phyloP scores from a whole-genome alignment of 140 eudicot genomes.

The Stevia rebaudiana region DNA sequence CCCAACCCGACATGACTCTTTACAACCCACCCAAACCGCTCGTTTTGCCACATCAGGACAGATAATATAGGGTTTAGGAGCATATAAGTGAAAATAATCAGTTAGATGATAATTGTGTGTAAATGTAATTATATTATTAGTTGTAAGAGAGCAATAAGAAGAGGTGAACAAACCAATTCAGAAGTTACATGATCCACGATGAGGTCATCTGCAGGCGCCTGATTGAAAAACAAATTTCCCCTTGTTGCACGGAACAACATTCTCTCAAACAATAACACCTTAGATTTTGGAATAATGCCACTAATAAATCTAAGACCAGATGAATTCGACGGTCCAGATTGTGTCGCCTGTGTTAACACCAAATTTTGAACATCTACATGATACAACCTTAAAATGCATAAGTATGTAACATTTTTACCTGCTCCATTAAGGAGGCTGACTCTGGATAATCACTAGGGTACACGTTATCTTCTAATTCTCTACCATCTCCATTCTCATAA shows the following conservation, averaged over 20 bases:
- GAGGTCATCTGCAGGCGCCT: conserved; percentile 75
- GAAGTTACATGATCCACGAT: conserved; percentile 75
- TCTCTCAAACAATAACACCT: conserved; percentile 74
- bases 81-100: conserved; percentile 5
- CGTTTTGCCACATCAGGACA: not conserved
- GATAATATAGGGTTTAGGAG: not conserved
- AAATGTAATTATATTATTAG: not conserved
- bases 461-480: conserved; percentile 68
- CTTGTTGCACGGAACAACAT: conserved; percentile 97
- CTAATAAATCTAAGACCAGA: conserved; percentile 92
- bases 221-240: conserved; percentile 94
- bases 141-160: not conserved
- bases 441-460: conserved; percentile 64
- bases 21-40: not conserved
- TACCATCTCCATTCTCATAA: conserved; percentile 56
- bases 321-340: conserved; percentile 53
- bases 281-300: conserved; percentile 76
- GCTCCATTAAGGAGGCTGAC: conserved; percentile 75
- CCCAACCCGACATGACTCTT: conserved; percentile 1
- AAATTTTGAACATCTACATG: conserved; percentile 11
- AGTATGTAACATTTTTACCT: conserved; percentile 36
- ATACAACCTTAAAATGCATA: conserved; percentile 7
- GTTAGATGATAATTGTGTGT: not conserved
- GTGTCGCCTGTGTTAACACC: conserved; percentile 61
- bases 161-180: conserved; percentile 63